Base-by-base conservation (phyloP, 2,329 filamentous ascomycete genomes). In the Myriosclerotinia duriaeana region DNA sequence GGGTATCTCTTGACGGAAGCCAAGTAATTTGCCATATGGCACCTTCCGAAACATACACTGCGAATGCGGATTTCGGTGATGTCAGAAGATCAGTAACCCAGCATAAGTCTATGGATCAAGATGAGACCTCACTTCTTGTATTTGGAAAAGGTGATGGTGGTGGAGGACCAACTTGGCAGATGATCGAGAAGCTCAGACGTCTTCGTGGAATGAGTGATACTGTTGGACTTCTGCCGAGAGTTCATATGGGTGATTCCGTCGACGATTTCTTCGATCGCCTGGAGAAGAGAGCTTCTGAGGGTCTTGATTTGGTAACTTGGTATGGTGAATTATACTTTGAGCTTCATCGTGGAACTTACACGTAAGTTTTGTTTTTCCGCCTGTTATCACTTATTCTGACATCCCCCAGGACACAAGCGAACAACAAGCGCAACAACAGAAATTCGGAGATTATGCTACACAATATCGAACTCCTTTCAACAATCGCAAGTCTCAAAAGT, bases 21-120 rank as follows among this genome's bases (percentile, higher is more conserved):
- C 95, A 98, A 76, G 95, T 99, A 71, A 87, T 99, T 69, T 98
- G 94, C 78, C 95, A 99, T 76, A 99, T 99, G 95, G 88, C 93
- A 3, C 95, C 95, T 1, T 87, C 92, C 2, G 93, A 99, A 79
- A 98, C 95, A 0, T 98, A 99, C 78, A 98, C 94, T 6, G 91
- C 95, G 2, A 89, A 93, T 73, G 95, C 95, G 36, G 88, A 98
- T 78, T 97, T 98, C 79, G 93, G 94, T 30, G 95, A 99, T 76
- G 87, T 99, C 54, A 94, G 87, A 77, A 87, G 94, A 70, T 97
- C 94, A 74, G 85, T 97, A 66, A 87, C 88, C 17, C 91, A 96
- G 76, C 95, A 99, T 82, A 98, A 98, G 81, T 96, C 92, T 3
- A 87, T 99, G 84, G 92, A 97, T 72, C 90, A 96, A 71, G 95